Percentiles rank a stretch among this genome's conserved stretches.
Evolutionary conservation across 139 green algal genomes (phyloP).

Genomic region (Mychonastes homosphaera): DNA sequence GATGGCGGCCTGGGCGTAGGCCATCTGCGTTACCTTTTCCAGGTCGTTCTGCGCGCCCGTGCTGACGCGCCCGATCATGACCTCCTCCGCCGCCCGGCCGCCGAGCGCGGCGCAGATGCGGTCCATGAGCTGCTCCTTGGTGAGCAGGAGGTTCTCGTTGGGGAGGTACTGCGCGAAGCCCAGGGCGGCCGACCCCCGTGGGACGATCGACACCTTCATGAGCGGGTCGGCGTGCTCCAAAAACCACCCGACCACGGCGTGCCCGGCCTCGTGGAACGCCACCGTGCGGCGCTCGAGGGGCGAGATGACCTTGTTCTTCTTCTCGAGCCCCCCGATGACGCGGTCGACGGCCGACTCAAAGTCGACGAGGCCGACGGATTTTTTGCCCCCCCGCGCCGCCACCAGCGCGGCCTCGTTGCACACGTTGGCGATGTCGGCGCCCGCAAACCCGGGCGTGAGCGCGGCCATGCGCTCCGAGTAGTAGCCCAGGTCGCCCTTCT

Average conservation of each 20-base stretch:
- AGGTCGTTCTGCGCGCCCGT: conserved; percentile 98
- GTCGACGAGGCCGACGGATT: conserved; percentile 60
- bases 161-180: conserved; percentile 99
- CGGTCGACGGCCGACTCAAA: conserved; percentile 95
- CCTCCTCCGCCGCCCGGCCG: conserved; percentile 86
- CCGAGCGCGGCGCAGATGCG: conserved; percentile 88
- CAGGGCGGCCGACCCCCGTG: conserved; percentile 82
- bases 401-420: conserved; percentile 96
- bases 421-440: conserved; percentile 99
- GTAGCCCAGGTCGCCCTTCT: conserved; percentile 61
- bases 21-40: conserved; percentile 94
- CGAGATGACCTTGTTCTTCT: conserved; percentile 90
- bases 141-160: conserved; percentile 95
- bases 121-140: conserved; percentile 87
- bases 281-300: conserved; percentile 87
- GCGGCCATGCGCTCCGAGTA: conserved; percentile 83
- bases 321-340: conserved; percentile 97
- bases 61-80: conserved; percentile 93
- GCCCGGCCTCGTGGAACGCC: conserved; percentile 92
- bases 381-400: conserved; percentile 61
- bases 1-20: conserved; percentile 82
- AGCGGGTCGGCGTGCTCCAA: conserved; percentile 93
- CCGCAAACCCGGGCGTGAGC: conserved; percentile 83
- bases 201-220: conserved; percentile 98
- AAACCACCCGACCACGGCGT: conserved; percentile 96